Percentiles rank a stretch among this genome's conserved stretches.
Evolutionary conservation across 2,329 filamentous ascomycete species (phyloP).

Genomic region (Aspergillus terreus): DNA sequence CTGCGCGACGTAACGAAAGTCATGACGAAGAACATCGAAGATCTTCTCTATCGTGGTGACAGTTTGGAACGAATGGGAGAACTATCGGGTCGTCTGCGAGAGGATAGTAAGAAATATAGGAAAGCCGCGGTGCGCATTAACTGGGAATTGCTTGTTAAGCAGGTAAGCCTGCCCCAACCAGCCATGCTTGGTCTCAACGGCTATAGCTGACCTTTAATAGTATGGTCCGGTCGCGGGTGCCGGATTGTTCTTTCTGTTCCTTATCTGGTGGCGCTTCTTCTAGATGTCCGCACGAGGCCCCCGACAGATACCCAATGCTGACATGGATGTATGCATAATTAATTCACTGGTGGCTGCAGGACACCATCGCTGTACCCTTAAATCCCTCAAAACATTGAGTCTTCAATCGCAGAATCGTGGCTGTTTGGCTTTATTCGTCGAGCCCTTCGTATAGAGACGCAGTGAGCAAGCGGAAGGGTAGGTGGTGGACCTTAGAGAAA

Average conservation of each 20-base stretch:
- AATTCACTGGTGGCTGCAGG: slow-evolving; percentile 32
- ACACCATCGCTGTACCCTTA: slow-evolving; percentile 17
- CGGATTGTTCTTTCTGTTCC: slow-evolving; percentile 75
- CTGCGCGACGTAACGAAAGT: slow-evolving; percentile 96
- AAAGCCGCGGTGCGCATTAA: slow-evolving; percentile 93
- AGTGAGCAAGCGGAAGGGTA: no score
- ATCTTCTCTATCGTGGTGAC: slow-evolving; percentile 90
- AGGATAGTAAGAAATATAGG: slow-evolving; percentile 93
- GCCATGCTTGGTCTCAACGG: no score
- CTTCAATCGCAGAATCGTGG: not conserved
- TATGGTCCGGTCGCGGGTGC: slow-evolving; percentile 87
- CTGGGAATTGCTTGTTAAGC: slow-evolving; percentile 93
- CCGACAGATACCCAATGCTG: slow-evolving; percentile 14
- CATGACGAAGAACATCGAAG: slow-evolving; percentile 99
- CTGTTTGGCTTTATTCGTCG: not conserved
- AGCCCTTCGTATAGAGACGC: no score
- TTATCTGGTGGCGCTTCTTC: slow-evolving; percentile 93
- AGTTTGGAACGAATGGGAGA: slow-evolving; percentile 96
- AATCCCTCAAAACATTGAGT: not conserved
- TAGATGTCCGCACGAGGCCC: slow-evolving; percentile 37
- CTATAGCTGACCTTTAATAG: slow-evolving; percentile 36
- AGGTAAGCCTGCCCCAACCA: slow-evolving; percentile 47
- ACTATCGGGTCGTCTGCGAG: slow-evolving; percentile 77
- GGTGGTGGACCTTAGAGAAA: not conserved
- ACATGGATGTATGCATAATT: slow-evolving; percentile 37